These are phyloP conservation scores for Yarrowia deformans DNA, from an alignment of 805 yeast species.

Conservation along the genomic window DNA sequence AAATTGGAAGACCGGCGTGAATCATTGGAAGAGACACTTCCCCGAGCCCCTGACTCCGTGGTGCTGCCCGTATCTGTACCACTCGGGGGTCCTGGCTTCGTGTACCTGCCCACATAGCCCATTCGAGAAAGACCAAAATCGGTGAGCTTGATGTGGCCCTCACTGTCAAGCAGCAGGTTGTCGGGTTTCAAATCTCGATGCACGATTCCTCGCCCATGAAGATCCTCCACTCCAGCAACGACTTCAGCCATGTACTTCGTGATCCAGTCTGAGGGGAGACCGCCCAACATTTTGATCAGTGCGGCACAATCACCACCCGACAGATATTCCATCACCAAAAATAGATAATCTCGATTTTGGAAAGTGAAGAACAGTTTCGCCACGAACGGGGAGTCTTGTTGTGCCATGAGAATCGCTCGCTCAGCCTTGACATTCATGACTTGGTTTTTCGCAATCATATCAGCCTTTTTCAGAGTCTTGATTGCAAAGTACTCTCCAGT, in stretches of 20 bases:
- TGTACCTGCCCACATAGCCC: constrained; percentile 85
- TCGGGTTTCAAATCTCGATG: constrained; percentile 98
- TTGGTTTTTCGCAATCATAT: constrained; percentile 97
- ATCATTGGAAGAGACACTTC: constrained; percentile 30
- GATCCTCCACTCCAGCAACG: constrained; percentile 85
- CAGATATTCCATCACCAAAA: constrained; percentile 93
- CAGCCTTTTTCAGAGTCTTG: constrained; percentile 87
- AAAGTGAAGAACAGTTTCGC: constrained; percentile 88
- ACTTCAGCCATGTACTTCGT: constrained; percentile 87
- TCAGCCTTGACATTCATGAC: constrained; percentile 93
- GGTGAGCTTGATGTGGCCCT: constrained; percentile 90
- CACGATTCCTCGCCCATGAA: constrained; percentile 86
- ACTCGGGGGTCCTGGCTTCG: constrained; percentile 7
- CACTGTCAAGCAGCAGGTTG: constrained; percentile 80
- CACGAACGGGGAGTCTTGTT: constrained; percentile 89
- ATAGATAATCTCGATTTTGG: constrained; percentile 85
- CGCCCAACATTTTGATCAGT: constrained; percentile 79
- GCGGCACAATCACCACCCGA: constrained; percentile 97
- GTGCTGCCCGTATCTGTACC: constrained; percentile 3
- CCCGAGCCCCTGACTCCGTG: constrained; percentile 21
- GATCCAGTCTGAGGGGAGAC: constrained; percentile 82
- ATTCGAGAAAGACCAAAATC: constrained; percentile 94
- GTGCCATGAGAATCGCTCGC: constrained; percentile 97
- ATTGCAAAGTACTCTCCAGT: constrained; percentile 97
- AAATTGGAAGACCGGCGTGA: constrained; percentile 37